phyloP scores from a whole-genome alignment of 345 rosid species.

The Dimocarpus longan region DNA sequence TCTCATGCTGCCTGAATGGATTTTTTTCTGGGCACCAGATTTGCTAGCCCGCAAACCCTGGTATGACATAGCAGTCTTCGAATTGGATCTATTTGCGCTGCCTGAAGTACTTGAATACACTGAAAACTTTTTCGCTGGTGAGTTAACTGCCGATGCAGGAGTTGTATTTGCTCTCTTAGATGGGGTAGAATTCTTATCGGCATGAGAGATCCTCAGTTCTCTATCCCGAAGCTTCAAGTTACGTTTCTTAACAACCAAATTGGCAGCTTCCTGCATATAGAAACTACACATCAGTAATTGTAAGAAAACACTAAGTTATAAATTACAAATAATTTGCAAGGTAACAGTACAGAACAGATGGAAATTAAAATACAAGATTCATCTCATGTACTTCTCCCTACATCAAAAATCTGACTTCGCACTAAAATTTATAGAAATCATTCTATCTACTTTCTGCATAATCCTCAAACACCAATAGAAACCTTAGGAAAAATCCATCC shows the following conservation, averaged over 20 bases:
- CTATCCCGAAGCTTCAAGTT: conserved; percentile 74
- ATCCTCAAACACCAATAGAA: background rate
- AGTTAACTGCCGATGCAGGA: conserved; percentile 30
- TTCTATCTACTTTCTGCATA: background rate
- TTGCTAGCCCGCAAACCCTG: conserved; percentile 89
- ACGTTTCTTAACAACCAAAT: conserved; percentile 59
- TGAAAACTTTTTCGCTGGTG: conserved; percentile 51
- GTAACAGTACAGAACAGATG: background rate
- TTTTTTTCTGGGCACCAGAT: conserved; percentile 59
- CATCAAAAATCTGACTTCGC: background rate
- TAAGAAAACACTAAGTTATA: background rate
- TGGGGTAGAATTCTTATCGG: conserved; percentile 59
- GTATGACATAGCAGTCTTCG: conserved; percentile 51
- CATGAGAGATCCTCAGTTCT: conserved; percentile 67
- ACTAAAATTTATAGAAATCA: background rate
- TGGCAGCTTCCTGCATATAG: conserved; percentile 71
- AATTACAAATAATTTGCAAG: background rate
- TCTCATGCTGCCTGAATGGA: conserved; percentile 34
- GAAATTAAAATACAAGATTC: background rate
- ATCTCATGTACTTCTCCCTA: too few species aligned
- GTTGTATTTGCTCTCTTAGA: conserved; percentile 63
- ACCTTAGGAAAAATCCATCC: background rate
- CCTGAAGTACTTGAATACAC: conserved; percentile 46
- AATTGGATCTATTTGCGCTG: conserved; percentile 16
- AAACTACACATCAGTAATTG: conserved; percentile 5